Percentiles rank a stretch among this genome's conserved stretches.
Evolutionary conservation across 75 land plant genomes (phyloP).

Genomic region (Selaginella moellendorffii): DNA sequence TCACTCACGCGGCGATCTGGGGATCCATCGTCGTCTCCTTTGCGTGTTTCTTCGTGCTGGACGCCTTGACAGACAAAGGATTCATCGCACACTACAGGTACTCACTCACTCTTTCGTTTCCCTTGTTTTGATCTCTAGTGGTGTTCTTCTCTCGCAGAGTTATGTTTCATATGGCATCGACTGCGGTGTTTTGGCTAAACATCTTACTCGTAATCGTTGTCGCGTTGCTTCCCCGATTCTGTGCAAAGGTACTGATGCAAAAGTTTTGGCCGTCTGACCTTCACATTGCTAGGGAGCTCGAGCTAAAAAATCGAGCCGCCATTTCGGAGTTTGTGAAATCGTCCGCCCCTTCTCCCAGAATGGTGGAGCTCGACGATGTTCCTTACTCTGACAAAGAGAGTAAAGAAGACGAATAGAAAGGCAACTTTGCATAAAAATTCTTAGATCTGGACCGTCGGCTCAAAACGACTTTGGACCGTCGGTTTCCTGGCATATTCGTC

Average conservation of each 20-base stretch:
- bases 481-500: no score
- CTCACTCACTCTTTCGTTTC: background rate
- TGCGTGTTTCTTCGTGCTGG: conserved; percentile 42
- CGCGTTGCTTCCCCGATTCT: background rate
- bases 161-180: background rate
- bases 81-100: conserved; percentile 52
- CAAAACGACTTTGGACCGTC: no score
- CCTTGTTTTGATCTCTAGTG: background rate
- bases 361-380: background rate
- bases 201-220: background rate
- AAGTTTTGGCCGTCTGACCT: background rate
- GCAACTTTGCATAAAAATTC: no score
- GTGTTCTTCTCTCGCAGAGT: background rate
- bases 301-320: background rate
- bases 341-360: background rate
- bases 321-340: background rate
- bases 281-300: background rate
- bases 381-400: background rate
- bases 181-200: background rate
- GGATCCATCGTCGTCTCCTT: conserved; percentile 56
- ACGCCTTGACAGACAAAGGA: conserved; percentile 26
- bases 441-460: no score
- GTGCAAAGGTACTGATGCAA: background rate
- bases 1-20: conserved; percentile 61
- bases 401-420: no score